These are phyloP conservation scores for Boletus bicolor DNA, from an alignment of 768 basidiomycete genomes.

Conservation along the genomic window DNA sequence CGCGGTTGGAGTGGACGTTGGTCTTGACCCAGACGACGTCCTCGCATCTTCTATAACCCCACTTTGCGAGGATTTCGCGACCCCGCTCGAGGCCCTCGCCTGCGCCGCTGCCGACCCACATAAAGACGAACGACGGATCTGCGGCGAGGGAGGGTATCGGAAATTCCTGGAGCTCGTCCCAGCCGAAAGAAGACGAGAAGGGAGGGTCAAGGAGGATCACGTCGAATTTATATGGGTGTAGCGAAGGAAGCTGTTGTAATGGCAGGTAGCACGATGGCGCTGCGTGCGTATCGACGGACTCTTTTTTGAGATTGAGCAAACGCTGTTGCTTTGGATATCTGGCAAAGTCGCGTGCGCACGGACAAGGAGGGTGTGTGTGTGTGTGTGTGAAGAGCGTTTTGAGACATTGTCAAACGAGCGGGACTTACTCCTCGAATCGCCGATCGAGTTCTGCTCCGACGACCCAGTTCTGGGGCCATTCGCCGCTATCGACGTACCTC, in stretches of 20 bases:
- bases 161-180: constrained; percentile 79
- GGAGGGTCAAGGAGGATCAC: constrained; percentile 90
- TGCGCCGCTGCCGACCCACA: constrained; percentile 94
- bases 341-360: not conserved
- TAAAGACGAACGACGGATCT: constrained; percentile 89
- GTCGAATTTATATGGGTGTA: constrained; percentile 78
- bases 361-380: not conserved
- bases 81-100: constrained; percentile 90
- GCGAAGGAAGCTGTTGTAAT: constrained; percentile 49
- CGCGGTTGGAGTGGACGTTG: constrained; percentile 66
- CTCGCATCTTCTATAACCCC: constrained; percentile 94
- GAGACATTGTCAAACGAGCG: not conserved
- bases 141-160: constrained; percentile 81
- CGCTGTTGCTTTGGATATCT: constrained; percentile 96
- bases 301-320: constrained; percentile 78
- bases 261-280: constrained; percentile 73
- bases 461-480: constrained; percentile 94
- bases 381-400: not conserved
- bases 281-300: constrained; percentile 65
- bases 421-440: constrained; percentile 90
- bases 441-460: constrained; percentile 84
- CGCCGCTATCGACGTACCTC: constrained; percentile 85
- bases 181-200: constrained; percentile 80
- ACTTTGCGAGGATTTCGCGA: constrained; percentile 83
- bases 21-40: constrained; percentile 99